Conservation (phyloP, 1,284 basidiomycete species). For the Farysia itapuensis region DNA sequence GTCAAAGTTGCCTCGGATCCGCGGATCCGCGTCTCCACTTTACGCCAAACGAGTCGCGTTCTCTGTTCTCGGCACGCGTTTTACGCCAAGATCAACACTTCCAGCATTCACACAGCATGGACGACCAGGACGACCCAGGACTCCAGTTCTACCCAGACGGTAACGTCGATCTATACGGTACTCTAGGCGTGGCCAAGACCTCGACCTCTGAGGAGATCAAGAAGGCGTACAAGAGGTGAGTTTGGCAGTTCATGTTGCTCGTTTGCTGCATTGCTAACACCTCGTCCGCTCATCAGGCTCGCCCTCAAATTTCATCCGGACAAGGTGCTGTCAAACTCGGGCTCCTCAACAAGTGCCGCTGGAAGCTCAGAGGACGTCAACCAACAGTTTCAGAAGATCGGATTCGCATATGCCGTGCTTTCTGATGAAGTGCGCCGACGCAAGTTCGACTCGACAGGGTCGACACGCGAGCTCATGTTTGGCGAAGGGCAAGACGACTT, state of each 20-base stretch:
- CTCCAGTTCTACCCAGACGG: conserved; percentile 55
- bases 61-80: no score
- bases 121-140: conserved; percentile 51
- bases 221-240: conserved; percentile 54
- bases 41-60: no score
- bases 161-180: conserved; percentile 55
- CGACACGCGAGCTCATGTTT: conserved; percentile 49
- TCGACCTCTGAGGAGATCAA: conserved; percentile 50
- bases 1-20: no score
- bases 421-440: conserved; percentile 45
- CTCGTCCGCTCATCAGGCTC: no score
- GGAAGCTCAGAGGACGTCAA: conserved; percentile 25
- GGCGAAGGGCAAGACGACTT: conserved; percentile 52
- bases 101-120: no score
- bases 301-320: conserved; percentile 58
- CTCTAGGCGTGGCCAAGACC: conserved; percentile 40
- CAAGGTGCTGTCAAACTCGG: conserved; percentile 42
- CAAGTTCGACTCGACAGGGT: conserved; percentile 55
- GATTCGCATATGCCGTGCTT: conserved; percentile 57
- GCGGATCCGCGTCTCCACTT: no score
- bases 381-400: conserved; percentile 54
- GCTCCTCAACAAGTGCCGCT: conserved; percentile 2
- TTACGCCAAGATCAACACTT: no score
- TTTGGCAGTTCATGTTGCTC: not conserved
- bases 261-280: not conserved